Conservation (phyloP, 768 basidiomycete species). For the Mrakia blollopis region DNA sequence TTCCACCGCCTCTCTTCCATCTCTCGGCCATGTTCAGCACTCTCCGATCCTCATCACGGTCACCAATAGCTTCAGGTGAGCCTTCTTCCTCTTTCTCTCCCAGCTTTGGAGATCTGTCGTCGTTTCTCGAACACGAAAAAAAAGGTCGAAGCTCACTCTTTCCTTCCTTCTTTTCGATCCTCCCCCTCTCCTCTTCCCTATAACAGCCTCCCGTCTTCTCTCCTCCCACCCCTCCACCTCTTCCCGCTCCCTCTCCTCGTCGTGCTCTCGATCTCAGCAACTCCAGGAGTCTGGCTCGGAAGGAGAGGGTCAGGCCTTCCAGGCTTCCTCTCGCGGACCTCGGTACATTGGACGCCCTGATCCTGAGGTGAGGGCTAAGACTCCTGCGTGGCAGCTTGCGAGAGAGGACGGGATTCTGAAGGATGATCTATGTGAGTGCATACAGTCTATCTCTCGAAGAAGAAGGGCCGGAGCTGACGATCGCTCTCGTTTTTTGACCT, state of each 20-base stretch:
- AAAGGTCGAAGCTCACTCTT: background rate
- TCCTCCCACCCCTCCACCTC: background rate
- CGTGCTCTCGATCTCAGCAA: background rate
- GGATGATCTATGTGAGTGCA: background rate
- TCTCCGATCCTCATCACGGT: background rate
- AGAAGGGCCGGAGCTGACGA: too few relatives aligned
- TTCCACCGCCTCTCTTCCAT: background rate
- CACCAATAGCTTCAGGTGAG: slow-evolving; percentile 7
- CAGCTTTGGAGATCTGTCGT: too few relatives aligned
- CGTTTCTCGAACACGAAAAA: too few relatives aligned
- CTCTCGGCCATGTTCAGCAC: too few relatives aligned
- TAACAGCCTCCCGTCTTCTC: background rate
- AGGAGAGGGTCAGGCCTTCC: background rate
- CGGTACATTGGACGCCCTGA: background rate
- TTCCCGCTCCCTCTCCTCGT: background rate
- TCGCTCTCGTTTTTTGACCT: too few relatives aligned
- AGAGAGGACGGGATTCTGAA: background rate
- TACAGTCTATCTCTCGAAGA: too few relatives aligned
- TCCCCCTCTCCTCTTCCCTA: too few relatives aligned
- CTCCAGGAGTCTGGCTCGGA: too few relatives aligned
- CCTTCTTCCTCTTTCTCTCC: background rate
- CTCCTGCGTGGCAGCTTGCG: background rate
- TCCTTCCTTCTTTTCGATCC: background rate
- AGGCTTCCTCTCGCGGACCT: background rate
- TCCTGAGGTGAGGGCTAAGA: background rate